Evolutionary conservation across 306 rosid genomes (phyloP), one percentile per base, ranked within the genome.

Genomic region (Fragaria iinumae): DNA sequence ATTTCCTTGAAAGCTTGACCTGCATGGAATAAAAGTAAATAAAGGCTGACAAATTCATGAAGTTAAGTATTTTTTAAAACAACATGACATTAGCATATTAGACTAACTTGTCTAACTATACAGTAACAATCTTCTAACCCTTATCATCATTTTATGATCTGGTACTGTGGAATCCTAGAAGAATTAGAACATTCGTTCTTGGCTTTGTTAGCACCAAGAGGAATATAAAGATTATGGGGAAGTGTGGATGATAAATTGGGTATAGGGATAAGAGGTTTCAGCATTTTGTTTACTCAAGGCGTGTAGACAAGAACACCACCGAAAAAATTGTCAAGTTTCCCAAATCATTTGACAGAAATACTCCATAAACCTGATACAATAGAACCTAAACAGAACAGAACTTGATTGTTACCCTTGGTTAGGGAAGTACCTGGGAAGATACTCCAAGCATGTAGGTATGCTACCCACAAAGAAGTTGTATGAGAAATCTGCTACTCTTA

Each of bases 1-100:
- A 87, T 96, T 96, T 68, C 98, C 96, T 88, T 86, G 98, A 81
- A 93, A 96, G 85, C 90, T 91, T 72, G 86, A 67, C 77, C 99
- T 96, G 87, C 49, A 80, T 65, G 77, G 71, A 55, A 81, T 44
- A 71, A 69, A 47, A 63, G 78, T 79, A 73, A 81, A 53, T 27
- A 17, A 76, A 84, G 79, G 71, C 77, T 78, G 8, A 55, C 78
- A 38, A 39, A 80, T 41, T 62, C 80, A 76, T 38, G 75, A 60
- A 73, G 73, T 74, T 48, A 20, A 7, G 48, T 20, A 60, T 17
- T 27, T 53, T 16, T 41, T 29, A 44, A 44, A 59, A 74, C 56
- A 25, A 57, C 18, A 59, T n/a, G 38, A 69, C 63, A 9, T 9
- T 44, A 29, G 32, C n/a, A 62, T 8, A 62, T 45, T 29, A 47